Base-by-base conservation (phyloP, 2,329 filamentous ascomycete species). In the Sclerotinia nivalis region DNA sequence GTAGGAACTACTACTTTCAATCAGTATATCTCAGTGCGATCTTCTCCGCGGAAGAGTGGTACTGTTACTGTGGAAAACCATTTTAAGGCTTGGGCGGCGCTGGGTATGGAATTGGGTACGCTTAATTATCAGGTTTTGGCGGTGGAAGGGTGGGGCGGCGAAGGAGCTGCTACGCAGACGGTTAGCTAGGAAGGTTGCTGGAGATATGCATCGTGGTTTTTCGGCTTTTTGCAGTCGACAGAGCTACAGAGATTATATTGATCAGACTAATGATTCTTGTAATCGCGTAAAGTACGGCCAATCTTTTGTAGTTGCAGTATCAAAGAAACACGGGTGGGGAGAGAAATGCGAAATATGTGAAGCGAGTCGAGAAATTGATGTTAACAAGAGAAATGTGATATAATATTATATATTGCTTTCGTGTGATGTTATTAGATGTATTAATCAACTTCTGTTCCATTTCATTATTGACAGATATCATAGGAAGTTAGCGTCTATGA, bases 21-120 rank as follows among this genome's bases (percentile, higher is more conserved):
- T 76, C 84, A 86, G 79, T 86, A 82, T 78, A 85, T 82, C 83
- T 84, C 82, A 22, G 82, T 87, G 31, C 82, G 85, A 71, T 77
- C 79, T 71, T 79, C 73, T 69, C 85, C 86, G 81, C 81, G 85
- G 61, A 80, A 80, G 40, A 79, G 81, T 68, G 86, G 85, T 2
- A 84, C 82, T 13, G 82, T 88, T 72, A 84, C 82, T 54, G 80
- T 80, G 2, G 78, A 76, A 40, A 83, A 82, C 73, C 85, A 87
- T 76, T 86, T 87, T 74, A 80, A 84, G 72, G 84, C 84, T 10
- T 87, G 86, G 86, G 76, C 77, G 25, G 79, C 79, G 43, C 55
- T 47, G 37, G 85, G 85, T 5, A 77, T 86, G 76, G 79, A 77
- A n/a, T 75, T 87, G 8, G 86, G 85, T 4, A 80, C 67, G 13